phyloP scores from a whole-genome alignment of 2,329 filamentous ascomycete species.

The Lojkania enalia region DNA sequence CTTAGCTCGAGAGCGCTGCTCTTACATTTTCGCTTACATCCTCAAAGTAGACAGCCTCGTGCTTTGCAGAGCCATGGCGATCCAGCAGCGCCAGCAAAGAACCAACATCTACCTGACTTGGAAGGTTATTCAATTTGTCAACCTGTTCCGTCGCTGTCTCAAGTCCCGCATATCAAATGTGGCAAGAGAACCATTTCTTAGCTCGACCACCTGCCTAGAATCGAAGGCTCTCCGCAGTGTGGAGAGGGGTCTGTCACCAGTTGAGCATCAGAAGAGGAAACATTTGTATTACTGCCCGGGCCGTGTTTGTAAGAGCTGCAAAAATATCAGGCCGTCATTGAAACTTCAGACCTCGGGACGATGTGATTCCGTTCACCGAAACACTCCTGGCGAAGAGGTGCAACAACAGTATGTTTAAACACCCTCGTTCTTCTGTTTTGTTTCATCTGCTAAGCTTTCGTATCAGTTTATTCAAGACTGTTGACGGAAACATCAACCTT shows the following conservation, averaged over 20 bases:
- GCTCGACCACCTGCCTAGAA: conserved; percentile 22
- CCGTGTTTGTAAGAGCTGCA: conserved; percentile 30
- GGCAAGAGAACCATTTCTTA: conserved; percentile 24
- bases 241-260: conserved; percentile 29
- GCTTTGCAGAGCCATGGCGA: conserved; percentile 36
- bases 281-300: conserved; percentile 25
- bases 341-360: conserved; percentile 26
- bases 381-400: conserved; percentile 37
- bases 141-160: conserved; percentile 43
- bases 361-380: conserved; percentile 31
- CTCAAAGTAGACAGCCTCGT: conserved; percentile 9
- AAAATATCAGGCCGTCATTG: conserved; percentile 23
- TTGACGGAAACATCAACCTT: conserved; percentile 26
- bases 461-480: conserved; percentile 33
- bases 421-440: conserved; percentile 30
- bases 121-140: conserved; percentile 44
- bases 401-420: conserved; percentile 44
- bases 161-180: conserved; percentile 35
- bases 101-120: conserved; percentile 42
- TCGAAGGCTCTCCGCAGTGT: conserved; percentile 32
- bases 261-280: conserved; percentile 25
- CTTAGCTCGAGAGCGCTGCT: conserved; percentile 2
- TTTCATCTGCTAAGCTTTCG: conserved; percentile 37
- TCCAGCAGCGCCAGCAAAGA: conserved; percentile 18
- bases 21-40: conserved; percentile 31